Base-by-base conservation (phyloP, 2,329 filamentous ascomycete species). In the Xylaria multiplex region DNA sequence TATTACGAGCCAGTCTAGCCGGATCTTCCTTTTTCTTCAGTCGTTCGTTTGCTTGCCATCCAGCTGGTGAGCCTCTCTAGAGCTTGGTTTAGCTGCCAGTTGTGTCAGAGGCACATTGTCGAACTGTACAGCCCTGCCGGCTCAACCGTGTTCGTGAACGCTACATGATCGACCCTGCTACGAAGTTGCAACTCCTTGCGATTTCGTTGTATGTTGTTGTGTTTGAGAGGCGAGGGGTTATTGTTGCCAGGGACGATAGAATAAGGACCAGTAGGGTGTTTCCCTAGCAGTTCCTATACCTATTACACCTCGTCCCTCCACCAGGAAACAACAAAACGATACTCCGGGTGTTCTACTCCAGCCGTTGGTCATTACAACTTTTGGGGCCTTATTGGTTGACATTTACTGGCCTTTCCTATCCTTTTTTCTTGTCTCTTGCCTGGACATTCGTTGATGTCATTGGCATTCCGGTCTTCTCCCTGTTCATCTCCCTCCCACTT, bases 21-120 rank as follows among this genome's bases (percentile, higher is more conserved):
- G 3, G 13, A 4, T 40, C 11, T 32, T 55, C n/a, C n/a, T 50
- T 16, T 16, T 46, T 58, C 11, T 48, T 65, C 27, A 19, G 62
- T 62, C 65, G 5, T 52, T 65, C 56, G 62, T 65, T 68, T 50
- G 24, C 22, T 54, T 43, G 61, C 42, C 49, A 22, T 50, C 43
- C 16, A 22, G 22, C 24, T 49, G 45, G 52, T 45, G 32, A 49
- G 43, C 19, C 11, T 40, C 16, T n/a, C 49, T 30, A 22, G 53
- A 56, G 45, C 49, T 60, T 59, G 52, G 27, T 22, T 24, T 52
- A 49, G 42, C 50, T 24, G n/a, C 32, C 55, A 65, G 46, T 46
- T 46, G 42, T 27, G 14, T 50, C 49, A 40, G 37, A 59, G 61
- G 45, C 49, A 61, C 40, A 42, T 49, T 22, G 8, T 48, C 24